A percentile compares a stretch with the other conserved stretches of the same genome.
Conservation (phyloP, 225 moss, liverwort and hornwort genomes). For the Thuidium tamariscinum region DNA sequence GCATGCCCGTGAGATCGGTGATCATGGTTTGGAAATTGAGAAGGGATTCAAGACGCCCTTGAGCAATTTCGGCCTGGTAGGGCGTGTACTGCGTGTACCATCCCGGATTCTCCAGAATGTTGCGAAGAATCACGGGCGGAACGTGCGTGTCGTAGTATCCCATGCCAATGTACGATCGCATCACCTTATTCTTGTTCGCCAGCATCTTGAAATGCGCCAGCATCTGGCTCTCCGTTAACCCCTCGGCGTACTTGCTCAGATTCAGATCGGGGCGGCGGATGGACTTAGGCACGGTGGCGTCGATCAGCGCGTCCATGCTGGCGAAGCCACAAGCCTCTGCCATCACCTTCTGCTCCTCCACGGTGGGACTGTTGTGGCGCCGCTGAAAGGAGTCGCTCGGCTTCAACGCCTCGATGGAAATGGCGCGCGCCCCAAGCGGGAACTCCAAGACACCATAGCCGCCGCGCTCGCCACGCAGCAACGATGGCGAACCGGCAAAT, state of each 20-base stretch:
- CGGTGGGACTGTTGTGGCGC: constrained; percentile 78
- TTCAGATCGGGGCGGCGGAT: constrained; percentile 59
- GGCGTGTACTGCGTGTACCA: constrained; percentile 99
- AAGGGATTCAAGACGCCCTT: constrained; percentile 85
- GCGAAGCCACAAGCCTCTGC: constrained; percentile 64
- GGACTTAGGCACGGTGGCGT: constrained; percentile 78
- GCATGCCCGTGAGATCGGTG: constrained; percentile 89
- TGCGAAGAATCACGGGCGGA: constrained; percentile 85
- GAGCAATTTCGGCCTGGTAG: constrained; percentile 98
- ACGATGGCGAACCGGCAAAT: constrained; percentile 14
- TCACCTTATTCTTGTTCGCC: constrained; percentile 69
- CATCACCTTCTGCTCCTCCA: constrained; percentile 67
- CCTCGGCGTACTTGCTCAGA: constrained; percentile 59
- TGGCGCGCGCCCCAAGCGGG: constrained; percentile 40
- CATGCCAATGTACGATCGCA: constrained; percentile 82
- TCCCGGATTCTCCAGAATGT: constrained; percentile 92
- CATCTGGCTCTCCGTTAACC: constrained; percentile 87
- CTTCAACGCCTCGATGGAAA: constrained; percentile 66
- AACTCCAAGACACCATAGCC: not conserved
- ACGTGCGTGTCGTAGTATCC: constrained; percentile 82
- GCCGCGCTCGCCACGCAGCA: not conserved
- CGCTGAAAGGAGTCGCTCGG: constrained; percentile 86
- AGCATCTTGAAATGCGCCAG: constrained; percentile 61
- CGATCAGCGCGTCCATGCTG: constrained; percentile 57
- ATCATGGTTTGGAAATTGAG: constrained; percentile 91